These are phyloP conservation scores for Amanita exitialis DNA, from an alignment of 768 basidiomycete species.

Conservation along the genomic window DNA sequence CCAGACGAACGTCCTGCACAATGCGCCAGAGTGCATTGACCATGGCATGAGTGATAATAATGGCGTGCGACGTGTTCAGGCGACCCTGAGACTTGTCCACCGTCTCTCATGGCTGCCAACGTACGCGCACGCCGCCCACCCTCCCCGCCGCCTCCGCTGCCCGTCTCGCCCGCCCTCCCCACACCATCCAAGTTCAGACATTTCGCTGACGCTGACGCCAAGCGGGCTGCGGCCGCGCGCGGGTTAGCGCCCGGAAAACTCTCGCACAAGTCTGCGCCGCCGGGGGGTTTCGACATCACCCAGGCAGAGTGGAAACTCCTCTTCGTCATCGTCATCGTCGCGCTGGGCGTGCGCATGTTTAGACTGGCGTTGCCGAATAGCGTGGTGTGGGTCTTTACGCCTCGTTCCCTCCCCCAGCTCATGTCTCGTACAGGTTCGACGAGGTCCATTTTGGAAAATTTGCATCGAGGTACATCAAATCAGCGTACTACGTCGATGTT, in stretches of 20 bases:
- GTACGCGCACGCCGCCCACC: conserved; percentile 63
- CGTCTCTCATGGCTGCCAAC: conserved; percentile 28
- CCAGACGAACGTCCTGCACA: too few relatives aligned
- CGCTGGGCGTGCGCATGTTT: conserved; percentile 75
- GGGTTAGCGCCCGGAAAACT: conserved; percentile 39
- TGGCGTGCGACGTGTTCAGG: too few relatives aligned
- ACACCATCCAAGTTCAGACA: conserved; percentile 50
- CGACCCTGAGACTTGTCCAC: too few relatives aligned
- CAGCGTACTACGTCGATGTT: conserved; percentile 87
- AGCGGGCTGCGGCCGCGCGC: conserved; percentile 59
- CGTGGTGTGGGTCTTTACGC: conserved; percentile 68
- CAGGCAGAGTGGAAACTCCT: conserved; percentile 74
- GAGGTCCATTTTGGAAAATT: conserved; percentile 99
- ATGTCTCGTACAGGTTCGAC: conserved; percentile 59
- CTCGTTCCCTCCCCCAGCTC: conserved; percentile 2
- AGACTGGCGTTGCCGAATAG: conserved; percentile 78
- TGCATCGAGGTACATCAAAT: conserved; percentile 88
- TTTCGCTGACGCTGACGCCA: conserved; percentile 58
- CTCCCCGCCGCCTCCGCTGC: conserved; percentile 44
- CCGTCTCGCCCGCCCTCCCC: conserved; percentile 22
- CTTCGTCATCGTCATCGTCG: conserved; percentile 54
- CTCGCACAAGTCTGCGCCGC: conserved; percentile 29
- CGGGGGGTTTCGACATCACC: conserved; percentile 57
- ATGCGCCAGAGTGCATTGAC: too few relatives aligned
- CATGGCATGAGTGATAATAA: too few relatives aligned